Evolutionary conservation across 192 early-diverging fungal genomes (phyloP), one percentile per base, ranked within the genome.

Genomic region (Lobosporangium transversale): DNA sequence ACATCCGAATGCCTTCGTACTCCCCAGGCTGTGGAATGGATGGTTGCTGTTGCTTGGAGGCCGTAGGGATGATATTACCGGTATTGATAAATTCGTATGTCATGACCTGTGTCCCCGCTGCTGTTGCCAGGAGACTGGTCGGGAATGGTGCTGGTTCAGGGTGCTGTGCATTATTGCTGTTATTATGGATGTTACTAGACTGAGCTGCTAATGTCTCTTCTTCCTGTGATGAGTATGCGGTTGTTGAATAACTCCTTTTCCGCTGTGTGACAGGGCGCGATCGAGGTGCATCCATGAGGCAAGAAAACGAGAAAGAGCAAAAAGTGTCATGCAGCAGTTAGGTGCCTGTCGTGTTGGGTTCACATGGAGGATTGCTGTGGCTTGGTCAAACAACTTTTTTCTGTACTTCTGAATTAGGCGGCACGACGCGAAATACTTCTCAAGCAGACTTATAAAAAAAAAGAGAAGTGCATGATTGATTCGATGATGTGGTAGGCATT

Each of bases 171-270:
- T 49, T 43, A 51, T 29, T 65, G 44, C 35, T 57, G 31, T 24
- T 27, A 33, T 29, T 14, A 26, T 44, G 24, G 51, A 4, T 49
- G 31, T 35, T 53, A 32, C 2, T 29, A 31, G n/a, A 12, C 1
- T 35, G 53, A 18, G 29, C 23, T n/a, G n/a, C n/a, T n/a, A n/a
- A n/a, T 12, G 64, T 20, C 10, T 76, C 64, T 29, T 76, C 63
- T 30, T 76, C 73, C 8, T 62, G 73, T 0, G 73, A 76, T 36
- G 73, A 67, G 44, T 62, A 76, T 20, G 73, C 73, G 1, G 73
- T 76, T 3, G 58, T 76, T 0, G 73, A 76, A 40, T 67, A 67
- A 31, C 73, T 76, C 35, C 73, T 55, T 57, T 76, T 76, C 47
- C 73, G 51, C 20, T 76, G 73, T 24, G 51, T 35, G 27, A 66